These are phyloP conservation scores for Apiospora sp. DNA, from an alignment of 2,329 filamentous ascomycete species.

Conservation along the genomic window DNA sequence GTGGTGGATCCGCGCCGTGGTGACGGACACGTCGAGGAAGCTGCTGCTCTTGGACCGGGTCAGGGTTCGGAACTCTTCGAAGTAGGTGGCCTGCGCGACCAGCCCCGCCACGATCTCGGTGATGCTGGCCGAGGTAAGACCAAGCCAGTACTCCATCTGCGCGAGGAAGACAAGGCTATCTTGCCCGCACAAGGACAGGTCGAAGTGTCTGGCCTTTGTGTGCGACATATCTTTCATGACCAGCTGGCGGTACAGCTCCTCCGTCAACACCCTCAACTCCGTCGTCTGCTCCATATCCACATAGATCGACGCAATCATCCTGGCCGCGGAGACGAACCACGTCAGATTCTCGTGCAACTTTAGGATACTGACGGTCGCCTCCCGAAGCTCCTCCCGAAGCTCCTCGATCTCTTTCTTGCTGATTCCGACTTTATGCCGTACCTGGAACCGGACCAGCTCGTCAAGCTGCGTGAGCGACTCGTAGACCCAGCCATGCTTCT, in stretches of 20 bases:
- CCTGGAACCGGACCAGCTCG: too few relatives aligned
- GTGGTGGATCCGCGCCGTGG: constrained; percentile 44
- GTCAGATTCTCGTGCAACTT: constrained; percentile 40
- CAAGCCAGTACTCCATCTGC: constrained; percentile 51
- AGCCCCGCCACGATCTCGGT: constrained; percentile 52
- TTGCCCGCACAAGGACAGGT: constrained; percentile 44
- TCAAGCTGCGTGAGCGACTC: constrained; percentile 47
- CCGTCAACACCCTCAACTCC: constrained; percentile 43
- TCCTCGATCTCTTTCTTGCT: too few relatives aligned
- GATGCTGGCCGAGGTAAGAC: constrained; percentile 42
- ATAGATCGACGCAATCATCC: constrained; percentile 47
- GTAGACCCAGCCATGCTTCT: constrained; percentile 48
- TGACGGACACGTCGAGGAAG: constrained; percentile 46
- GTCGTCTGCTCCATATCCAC: too few relatives aligned
- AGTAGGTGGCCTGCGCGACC: constrained; percentile 51
- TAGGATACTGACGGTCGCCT: constrained; percentile 44
- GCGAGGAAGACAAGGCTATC: constrained; percentile 52
- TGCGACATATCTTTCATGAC: constrained; percentile 46
- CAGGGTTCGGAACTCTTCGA: constrained; percentile 47
- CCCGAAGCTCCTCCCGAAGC: too few relatives aligned
- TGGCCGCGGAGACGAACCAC: constrained; percentile 44
- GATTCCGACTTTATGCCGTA: too few relatives aligned
- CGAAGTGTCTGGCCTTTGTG: constrained; percentile 38
- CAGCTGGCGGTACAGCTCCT: constrained; percentile 49
- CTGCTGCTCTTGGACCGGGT: constrained; percentile 45